A percentile compares a stretch with the other conserved stretches of the same genome.
These are phyloP conservation scores for sunflower (Helianthus annuus) DNA, from an alignment of 129 eudicot genomes.

Conservation along the genomic window DNA sequence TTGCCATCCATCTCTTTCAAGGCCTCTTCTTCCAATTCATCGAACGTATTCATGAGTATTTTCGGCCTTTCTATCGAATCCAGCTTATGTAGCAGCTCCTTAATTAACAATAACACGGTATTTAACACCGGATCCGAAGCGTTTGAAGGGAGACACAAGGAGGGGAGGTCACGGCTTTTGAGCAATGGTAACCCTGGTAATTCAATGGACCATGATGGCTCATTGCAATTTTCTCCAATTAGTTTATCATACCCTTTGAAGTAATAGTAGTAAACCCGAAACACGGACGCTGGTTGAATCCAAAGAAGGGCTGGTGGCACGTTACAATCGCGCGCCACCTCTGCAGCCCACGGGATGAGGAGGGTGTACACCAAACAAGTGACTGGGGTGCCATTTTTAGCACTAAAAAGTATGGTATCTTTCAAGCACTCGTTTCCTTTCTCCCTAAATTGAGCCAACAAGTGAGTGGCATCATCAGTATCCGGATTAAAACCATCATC, in stretches of 20 bases:
- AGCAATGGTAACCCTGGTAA: slow-evolving; percentile 38
- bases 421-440: too few species aligned
- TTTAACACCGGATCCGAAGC: neutral
- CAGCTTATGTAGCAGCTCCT: slow-evolving; percentile 16
- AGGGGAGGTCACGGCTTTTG: slow-evolving; percentile 25
- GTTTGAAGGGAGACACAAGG: slow-evolving; percentile 27
- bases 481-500: slow-evolving; percentile 26
- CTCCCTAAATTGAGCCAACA: neutral
- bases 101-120: neutral
- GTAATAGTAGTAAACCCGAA: slow-evolving; percentile 39
- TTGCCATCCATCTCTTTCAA: slow-evolving; percentile 23
- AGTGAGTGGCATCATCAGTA: neutral
- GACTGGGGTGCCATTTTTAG: slow-evolving; percentile 12
- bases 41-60: slow-evolving; percentile 32
- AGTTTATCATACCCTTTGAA: slow-evolving; percentile 35
- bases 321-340: slow-evolving; percentile 36
- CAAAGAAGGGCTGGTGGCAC: slow-evolving; percentile 43
- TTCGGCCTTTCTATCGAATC: slow-evolving; percentile 11
- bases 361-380: slow-evolving; percentile 43
- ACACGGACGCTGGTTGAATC: slow-evolving; percentile 53
- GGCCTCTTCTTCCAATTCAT: slow-evolving; percentile 24
- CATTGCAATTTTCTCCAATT: neutral
- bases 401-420: slow-evolving; percentile 9
- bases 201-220: slow-evolving; percentile 20
- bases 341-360: slow-evolving; percentile 43